A percentile compares a stretch with the other conserved stretches of the same genome.
Conservation (phyloP, 164 flowering plant genomes). For the Litsea cubeba region DNA sequence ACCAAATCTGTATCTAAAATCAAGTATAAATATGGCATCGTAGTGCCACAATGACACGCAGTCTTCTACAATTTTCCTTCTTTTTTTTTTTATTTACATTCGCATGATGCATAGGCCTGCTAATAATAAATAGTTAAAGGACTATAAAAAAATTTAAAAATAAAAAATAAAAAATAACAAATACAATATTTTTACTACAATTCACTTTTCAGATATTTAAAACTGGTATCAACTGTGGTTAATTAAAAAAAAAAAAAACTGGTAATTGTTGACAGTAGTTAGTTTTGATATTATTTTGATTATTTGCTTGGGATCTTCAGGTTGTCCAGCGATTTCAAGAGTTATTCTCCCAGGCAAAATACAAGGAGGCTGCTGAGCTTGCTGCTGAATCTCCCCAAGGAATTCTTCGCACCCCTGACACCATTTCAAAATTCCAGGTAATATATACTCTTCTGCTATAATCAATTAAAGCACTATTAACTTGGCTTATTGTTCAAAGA, state of each 20-base stretch:
- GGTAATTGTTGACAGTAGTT: not conserved
- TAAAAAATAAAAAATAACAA: too few species aligned
- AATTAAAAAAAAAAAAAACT: not conserved
- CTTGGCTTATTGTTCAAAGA: not conserved
- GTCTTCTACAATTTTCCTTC: too few species aligned
- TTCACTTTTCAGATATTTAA: not conserved
- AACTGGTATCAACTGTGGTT: not conserved
- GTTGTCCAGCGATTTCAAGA: slow-evolving; percentile 99
- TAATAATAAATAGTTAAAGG: too few species aligned
- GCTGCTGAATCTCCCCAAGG: slow-evolving; percentile 99
- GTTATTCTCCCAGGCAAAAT: slow-evolving; percentile 90
- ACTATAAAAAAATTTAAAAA: too few species aligned
- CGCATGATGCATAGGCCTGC: too few species aligned
- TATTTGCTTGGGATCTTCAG: slow-evolving; percentile 28
- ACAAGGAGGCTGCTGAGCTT: slow-evolving; percentile 98
- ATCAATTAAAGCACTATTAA: not conserved
- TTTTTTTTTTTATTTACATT: too few species aligned
- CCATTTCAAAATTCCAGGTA: slow-evolving; percentile 98
- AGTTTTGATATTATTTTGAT: not conserved
- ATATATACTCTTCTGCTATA: not conserved
- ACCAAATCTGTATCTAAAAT: too few species aligned
- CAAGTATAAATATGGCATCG: too few species aligned
- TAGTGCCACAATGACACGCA: too few species aligned
- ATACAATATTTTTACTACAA: not conserved
- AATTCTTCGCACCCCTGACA: slow-evolving; percentile 90